Base-by-base conservation (phyloP, 2,329 filamentous ascomycete species). In the Sporothrix humicola region DNA sequence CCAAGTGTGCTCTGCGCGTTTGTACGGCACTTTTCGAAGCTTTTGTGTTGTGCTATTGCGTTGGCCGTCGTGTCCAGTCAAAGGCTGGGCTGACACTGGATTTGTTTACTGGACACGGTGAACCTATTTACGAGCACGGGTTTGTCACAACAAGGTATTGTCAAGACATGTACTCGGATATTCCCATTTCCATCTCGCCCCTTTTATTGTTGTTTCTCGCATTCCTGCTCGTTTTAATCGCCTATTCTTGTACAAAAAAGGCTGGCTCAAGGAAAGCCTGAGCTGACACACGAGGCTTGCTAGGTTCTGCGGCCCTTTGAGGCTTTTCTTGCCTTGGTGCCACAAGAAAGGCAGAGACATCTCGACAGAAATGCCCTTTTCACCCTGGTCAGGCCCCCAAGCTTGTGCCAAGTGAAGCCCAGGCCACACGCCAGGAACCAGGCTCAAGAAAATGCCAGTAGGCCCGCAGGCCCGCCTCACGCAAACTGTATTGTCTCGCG, bases 1-100 rank as follows among this genome's bases (percentile, higher is more conserved):
- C 61, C 61, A 65, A 48, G n/a, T 48, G 42, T n/a, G 42, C 42
- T 65, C n/a, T 48, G 42, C 61, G 61, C 12, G 23, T 7, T 20
- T 23, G n/a, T 8, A 65, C 9, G 23, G 42, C 9, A 65, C 56
- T 42, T 26, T 42, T 61, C 12, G 12, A n/a, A 20, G 42, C n/a
- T 7, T n/a, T 26, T 7, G 42, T 48, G 61, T 15, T 7, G 42
- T 48, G 61, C 8, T 42, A 26, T 65, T 10, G 61, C n/a, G 61
- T 48, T 65, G 42, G 42, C 61, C 61, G 61, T 65, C 23, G 13
- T 10, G 66, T 54, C 66, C 66, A 56, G 66, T 69, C 26, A 52
- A n/a, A 68, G 61, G 26, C 26, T 20, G 61, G 13, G 42, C 8
- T 46, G 23, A 15, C 48, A 44, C 50, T 9, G 6, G 66, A 26